phyloP scores from a whole-genome alignment of 2,329 filamentous ascomycete genomes.

The Magnaporthiopsis poae region DNA sequence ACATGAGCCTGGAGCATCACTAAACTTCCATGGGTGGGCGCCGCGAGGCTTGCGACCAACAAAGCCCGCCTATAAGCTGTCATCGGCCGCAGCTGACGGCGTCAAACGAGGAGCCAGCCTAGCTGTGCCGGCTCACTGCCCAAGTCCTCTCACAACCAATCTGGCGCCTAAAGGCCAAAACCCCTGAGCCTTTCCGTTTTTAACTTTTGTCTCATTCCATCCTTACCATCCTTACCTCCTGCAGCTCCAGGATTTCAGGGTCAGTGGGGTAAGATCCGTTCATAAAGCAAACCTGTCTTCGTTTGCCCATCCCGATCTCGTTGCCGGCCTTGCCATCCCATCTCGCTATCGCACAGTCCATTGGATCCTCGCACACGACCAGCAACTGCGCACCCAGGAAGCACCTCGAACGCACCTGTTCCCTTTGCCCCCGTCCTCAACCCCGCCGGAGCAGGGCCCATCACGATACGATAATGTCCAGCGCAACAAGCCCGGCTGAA shows the following conservation, averaged over 20 bases:
- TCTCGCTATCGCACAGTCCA: background rate
- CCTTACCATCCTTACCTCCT: background rate
- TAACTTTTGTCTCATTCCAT: background rate
- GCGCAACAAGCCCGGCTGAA: conserved; percentile 8
- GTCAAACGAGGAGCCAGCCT: background rate
- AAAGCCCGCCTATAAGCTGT: background rate
- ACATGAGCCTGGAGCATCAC: background rate
- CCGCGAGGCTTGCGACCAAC: background rate
- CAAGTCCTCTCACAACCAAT: background rate
- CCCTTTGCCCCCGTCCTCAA: background rate
- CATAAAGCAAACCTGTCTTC: background rate
- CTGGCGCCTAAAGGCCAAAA: background rate
- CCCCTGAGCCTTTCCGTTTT: background rate
- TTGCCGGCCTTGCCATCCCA: background rate
- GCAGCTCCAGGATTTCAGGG: background rate
- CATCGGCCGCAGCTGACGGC: background rate
- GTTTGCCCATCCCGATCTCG: background rate
- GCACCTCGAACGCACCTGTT: background rate
- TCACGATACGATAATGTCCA: background rate
- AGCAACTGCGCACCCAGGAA: background rate
- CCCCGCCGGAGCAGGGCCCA: background rate
- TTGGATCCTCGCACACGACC: background rate
- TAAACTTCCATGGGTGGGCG: background rate
- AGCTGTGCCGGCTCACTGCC: background rate
- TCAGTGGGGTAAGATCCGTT: background rate